These are phyloP conservation scores for Senna siamea DNA, from an alignment of 306 rosid species.

Conservation along the genomic window DNA sequence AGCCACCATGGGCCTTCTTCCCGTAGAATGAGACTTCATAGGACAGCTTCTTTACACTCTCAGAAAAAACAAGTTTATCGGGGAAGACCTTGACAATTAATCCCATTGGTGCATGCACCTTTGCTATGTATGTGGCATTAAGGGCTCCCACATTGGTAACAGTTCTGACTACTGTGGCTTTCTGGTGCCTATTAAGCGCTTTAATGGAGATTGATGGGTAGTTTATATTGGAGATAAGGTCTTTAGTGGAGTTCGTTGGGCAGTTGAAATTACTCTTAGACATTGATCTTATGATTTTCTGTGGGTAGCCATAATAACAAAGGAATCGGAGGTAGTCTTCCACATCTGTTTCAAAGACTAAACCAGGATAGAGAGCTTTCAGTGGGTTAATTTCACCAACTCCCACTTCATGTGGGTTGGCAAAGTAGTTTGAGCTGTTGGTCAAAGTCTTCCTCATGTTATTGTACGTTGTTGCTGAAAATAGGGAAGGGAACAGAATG, in stretches of 20 bases:
- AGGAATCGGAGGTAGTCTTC: constrained; percentile 75
- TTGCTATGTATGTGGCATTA: constrained; percentile 70
- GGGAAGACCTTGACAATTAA: constrained; percentile 69
- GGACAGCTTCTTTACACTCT: constrained; percentile 50
- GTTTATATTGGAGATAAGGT: constrained; percentile 75
- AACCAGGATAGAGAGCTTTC: constrained; percentile 82
- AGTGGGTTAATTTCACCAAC: constrained; percentile 85
- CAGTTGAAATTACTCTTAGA: constrained; percentile 66
- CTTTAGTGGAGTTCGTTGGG: constrained; percentile 62
- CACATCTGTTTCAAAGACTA: constrained; percentile 65
- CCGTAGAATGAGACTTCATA: constrained; percentile 68
- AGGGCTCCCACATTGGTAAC: constrained; percentile 77
- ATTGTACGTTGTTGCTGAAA: constrained; percentile 69
- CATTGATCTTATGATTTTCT: constrained; percentile 62
- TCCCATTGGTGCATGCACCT: constrained; percentile 66
- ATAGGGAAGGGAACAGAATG: constrained; percentile 31
- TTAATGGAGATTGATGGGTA: constrained; percentile 88
- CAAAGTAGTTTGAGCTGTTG: constrained; percentile 59
- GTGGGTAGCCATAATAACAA: constrained; percentile 72
- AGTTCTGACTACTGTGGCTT: constrained; percentile 50
- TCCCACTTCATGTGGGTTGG: constrained; percentile 84
- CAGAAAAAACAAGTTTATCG: constrained; percentile 57
- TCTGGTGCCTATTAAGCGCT: constrained; percentile 51
- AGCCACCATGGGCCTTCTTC: constrained; percentile 67
- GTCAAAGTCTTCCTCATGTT: constrained; percentile 75